phyloP scores from a whole-genome alignment of 257 asterid genomes.

The Marsdenia floribunda region DNA sequence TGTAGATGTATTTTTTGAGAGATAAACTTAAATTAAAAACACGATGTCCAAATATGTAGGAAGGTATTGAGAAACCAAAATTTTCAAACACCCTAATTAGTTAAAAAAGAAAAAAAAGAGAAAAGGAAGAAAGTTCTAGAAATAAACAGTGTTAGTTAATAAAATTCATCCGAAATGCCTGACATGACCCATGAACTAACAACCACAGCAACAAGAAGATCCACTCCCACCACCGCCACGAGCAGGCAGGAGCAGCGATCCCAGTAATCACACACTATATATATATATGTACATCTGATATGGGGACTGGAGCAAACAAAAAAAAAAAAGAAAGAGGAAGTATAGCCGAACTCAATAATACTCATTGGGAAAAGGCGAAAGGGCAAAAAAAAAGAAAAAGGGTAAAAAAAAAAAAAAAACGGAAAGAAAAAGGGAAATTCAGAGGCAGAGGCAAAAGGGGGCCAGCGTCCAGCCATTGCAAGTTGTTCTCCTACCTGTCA shows the following conservation, averaged over 20 bases:
- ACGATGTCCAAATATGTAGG: no score
- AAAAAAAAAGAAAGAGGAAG: background rate
- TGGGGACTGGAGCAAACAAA: background rate
- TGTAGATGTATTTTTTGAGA: no score
- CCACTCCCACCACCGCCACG: background rate
- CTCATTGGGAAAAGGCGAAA: background rate
- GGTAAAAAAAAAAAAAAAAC: background rate
- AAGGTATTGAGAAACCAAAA: no score
- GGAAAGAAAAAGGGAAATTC: no score
- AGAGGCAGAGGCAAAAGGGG: background rate
- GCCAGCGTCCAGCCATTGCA: slow-evolving; percentile 8
- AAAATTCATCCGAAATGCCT: background rate
- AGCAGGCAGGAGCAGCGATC: background rate
- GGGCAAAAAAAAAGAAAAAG: background rate
- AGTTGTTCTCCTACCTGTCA: slow-evolving; percentile 30
- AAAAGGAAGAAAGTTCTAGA: background rate
- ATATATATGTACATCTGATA: background rate
- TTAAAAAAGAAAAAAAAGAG: no score
- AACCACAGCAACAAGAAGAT: background rate
- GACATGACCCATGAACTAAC: background rate
- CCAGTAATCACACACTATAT: background rate
- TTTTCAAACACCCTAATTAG: no score
- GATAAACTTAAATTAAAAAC: no score
- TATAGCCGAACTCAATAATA: background rate
- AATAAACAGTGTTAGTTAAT: no score